phyloP scores from a whole-genome alignment of 1,284 basidiomycete species.

The Cryptococcus sp. region DNA sequence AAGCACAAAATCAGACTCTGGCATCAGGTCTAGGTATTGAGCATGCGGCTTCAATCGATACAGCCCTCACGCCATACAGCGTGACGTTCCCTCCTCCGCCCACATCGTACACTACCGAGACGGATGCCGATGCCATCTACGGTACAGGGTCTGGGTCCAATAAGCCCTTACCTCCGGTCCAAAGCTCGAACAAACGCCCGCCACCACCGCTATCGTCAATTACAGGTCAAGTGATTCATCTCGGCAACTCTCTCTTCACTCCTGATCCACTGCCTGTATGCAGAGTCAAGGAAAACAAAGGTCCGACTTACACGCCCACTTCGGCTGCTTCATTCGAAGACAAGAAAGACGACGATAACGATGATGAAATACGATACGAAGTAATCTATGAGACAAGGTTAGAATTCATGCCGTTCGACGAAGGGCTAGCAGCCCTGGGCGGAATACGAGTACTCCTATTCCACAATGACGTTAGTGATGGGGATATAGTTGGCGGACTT shows the following conservation, averaged over 20 bases:
- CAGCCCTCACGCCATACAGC: too few species aligned
- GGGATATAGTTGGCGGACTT: background rate
- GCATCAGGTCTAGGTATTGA: too few species aligned
- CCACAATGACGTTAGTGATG: slow-evolving; percentile 12
- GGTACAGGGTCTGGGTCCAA: background rate
- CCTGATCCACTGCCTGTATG: slow-evolving; percentile 1
- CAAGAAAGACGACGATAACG: background rate
- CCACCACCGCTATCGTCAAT: background rate
- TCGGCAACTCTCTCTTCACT: slow-evolving; percentile 30
- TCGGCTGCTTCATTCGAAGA: background rate
- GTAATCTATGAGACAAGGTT: slow-evolving; percentile 24
- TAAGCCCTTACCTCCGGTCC: background rate
- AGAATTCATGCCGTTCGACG: slow-evolving; percentile 32
- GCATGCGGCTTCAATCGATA: too few species aligned
- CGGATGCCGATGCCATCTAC: background rate
- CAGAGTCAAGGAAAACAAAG: slow-evolving; percentile 17
- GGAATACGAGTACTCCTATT: slow-evolving; percentile 40
- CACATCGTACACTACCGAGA: background rate
- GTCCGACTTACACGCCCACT: slow-evolving; percentile 24
- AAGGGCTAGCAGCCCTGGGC: slow-evolving; percentile 40
- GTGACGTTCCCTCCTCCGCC: slow-evolving; percentile 9
- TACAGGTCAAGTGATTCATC: slow-evolving; percentile 16
- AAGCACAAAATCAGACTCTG: background rate
- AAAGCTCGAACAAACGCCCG: background rate
- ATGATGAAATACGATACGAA: slow-evolving; percentile 32